Base-by-base conservation (phyloP, 1,284 basidiomycete genomes). In the Garcileccinum viscosum region DNA sequence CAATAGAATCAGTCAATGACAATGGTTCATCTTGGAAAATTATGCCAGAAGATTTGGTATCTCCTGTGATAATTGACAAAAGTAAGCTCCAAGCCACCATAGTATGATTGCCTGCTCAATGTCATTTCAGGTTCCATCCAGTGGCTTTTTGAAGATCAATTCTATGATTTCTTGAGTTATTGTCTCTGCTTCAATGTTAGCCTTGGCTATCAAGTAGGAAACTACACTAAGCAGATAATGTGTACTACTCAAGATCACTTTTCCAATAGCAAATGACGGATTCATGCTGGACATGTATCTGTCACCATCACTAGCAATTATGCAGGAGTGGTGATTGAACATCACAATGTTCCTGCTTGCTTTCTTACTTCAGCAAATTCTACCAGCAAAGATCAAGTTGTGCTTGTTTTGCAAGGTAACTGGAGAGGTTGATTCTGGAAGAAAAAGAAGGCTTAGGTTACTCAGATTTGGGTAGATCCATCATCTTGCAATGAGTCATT, bases 171-270 rank as follows among this genome's bases (percentile, higher is more conserved):
- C n/a, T 7, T 3, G n/a, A 1, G 4, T 8, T 30, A 63, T 24
- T 24, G 37, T 5, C 22, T 67, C 8, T 63, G 50, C 32, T 64
- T 70, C 22, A 69, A 66, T 15, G 17, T 69, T 4, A 38, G 56
- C 11, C 15, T 35, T 24, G 35, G 35, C 2, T 70, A 63, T 19
- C 17, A 12, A 8, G 40, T 40, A 11, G 64, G 64, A 2, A 69
- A 56, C n/a, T 61, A 66, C 8, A 11, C 40, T 7, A 70, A 65
- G 22, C 9, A 38, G 24, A 40, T 70, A 1, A 47, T 70, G 33
- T 22, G 47, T 8, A 70, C 58, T 5, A 65, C 61, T 33, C 65
- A 47, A 3, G 56, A 67, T 53, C 40, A 17, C 12, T 70, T 69
- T 56, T 58, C 35, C 27, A 53, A 24, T 27, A 53, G 24, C 11